These are phyloP conservation scores for Ophiosphaerella herpotricha DNA, from an alignment of 2,329 filamentous ascomycete genomes.

Conservation along the genomic window DNA sequence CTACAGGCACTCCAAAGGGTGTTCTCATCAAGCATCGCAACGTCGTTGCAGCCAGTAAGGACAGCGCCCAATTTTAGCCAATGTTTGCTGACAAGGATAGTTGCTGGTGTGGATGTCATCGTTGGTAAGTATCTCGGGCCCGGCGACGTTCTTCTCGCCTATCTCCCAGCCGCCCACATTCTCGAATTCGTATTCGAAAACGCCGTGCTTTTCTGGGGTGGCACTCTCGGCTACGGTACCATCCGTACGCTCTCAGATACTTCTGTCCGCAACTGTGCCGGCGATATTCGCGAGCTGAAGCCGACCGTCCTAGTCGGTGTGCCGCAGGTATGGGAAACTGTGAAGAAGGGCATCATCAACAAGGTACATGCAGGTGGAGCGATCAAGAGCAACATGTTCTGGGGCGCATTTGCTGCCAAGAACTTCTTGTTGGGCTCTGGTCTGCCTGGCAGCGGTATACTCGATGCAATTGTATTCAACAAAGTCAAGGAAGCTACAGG, in stretches of 20 bases:
- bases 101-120: conserved; percentile 79
- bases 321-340: conserved; percentile 94
- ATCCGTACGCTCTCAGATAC: conserved; percentile 84
- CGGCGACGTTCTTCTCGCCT: conserved; percentile 81
- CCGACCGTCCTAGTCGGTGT: conserved; percentile 93
- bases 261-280: conserved; percentile 85
- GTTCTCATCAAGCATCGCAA: conserved; percentile 80
- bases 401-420: conserved; percentile 66
- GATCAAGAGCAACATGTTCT: conserved; percentile 80
- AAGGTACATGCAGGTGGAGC: conserved; percentile 74
- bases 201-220: conserved; percentile 84
- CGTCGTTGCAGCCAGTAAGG: conserved; percentile 76
- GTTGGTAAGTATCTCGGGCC: conserved; percentile 79
- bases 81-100: conserved; percentile 28
- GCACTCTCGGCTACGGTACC: conserved; percentile 90
- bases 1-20: conserved; percentile 87
- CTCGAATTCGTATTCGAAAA: conserved; percentile 97
- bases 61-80: background rate
- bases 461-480: conserved; percentile 87
- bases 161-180: conserved; percentile 93
- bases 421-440: conserved; percentile 63
- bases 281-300: conserved; percentile 89
- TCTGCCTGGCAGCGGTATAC: conserved; percentile 68
- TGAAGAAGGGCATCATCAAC: conserved; percentile 88
- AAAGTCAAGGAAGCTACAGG: conserved; percentile 91